A percentile compares a stretch with the other conserved stretches of the same genome.
phyloP scores from a whole-genome alignment of 768 basidiomycete species.

The Steccherinum ochraceum region DNA sequence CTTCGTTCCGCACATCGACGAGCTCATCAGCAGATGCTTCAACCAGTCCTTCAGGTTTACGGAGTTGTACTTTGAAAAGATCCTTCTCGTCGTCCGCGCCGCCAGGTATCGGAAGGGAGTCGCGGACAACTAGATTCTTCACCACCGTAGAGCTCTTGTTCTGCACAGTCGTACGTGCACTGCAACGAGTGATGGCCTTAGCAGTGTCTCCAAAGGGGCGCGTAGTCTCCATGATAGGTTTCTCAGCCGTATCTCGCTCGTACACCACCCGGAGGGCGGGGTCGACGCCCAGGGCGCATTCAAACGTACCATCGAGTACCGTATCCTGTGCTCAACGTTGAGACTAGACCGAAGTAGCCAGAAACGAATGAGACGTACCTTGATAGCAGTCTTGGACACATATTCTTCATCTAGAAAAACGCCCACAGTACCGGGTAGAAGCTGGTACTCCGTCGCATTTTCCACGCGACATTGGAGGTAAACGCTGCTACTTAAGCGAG shows the following conservation, averaged over 20 bases:
- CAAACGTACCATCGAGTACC: conserved; percentile 37
- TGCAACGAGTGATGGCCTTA: conserved; percentile 32
- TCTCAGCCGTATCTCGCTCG: conserved; percentile 30
- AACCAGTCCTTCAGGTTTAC: conserved; percentile 40
- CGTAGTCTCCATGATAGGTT: conserved; percentile 15
- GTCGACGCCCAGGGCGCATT: conserved; percentile 45
- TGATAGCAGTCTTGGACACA: conserved; percentile 47
- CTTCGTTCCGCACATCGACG: conserved; percentile 21
- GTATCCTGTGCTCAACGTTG: neutral
- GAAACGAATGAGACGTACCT: conserved; percentile 25
- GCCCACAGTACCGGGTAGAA: conserved; percentile 47
- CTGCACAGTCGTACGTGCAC: conserved; percentile 30
- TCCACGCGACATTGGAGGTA: conserved; percentile 42
- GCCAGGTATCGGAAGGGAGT: conserved; percentile 36
- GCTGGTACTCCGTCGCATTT: conserved; percentile 51
- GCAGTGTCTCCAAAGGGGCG: conserved; percentile 39
- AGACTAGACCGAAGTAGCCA: no score
- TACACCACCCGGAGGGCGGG: conserved; percentile 30
- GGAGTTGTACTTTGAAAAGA: conserved; percentile 34
- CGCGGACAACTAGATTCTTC: conserved; percentile 38
- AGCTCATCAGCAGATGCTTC: conserved; percentile 36
- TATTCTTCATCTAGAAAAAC: conserved; percentile 53
- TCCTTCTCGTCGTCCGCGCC: conserved; percentile 27
- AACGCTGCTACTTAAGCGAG: conserved; percentile 40
- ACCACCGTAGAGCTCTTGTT: conserved; percentile 44